Percentiles rank a stretch among this genome's conserved stretches.
Evolutionary conservation across 148 eudicot genomes (phyloP).

Genomic region (Pharnaceum exiguum): DNA sequence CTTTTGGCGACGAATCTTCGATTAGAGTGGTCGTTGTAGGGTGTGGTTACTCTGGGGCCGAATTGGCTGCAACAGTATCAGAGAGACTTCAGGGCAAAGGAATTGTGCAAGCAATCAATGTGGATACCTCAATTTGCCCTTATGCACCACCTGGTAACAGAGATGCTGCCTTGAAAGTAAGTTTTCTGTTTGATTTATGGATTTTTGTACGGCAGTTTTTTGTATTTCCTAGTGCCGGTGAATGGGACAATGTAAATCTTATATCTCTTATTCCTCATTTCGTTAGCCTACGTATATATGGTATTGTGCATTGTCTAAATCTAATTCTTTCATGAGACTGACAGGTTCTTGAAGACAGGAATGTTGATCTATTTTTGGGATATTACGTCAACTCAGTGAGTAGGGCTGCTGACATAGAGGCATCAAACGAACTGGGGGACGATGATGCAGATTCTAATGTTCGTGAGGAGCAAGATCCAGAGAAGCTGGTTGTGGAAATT

Average conservation of each 20-base stretch:
- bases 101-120: slow-evolving; percentile 76
- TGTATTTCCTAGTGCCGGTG: not conserved
- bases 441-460: slow-evolving; percentile 1
- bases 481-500: slow-evolving; percentile 57
- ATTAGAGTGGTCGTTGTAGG: slow-evolving; percentile 82
- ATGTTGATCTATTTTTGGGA: slow-evolving; percentile 72
- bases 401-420: slow-evolving; percentile 22
- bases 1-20: slow-evolving; percentile 56
- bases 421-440: slow-evolving; percentile 7
- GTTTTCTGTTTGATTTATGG: not conserved
- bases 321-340: slow-evolving; percentile 6
- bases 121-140: slow-evolving; percentile 59
- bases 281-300: not conserved
- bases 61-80: slow-evolving; percentile 88
- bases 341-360: slow-evolving; percentile 83
- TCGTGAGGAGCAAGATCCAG: slow-evolving; percentile 28
- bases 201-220: not conserved
- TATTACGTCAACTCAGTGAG: slow-evolving; percentile 61
- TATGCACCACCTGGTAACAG: slow-evolving; percentile 85
- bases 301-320: not conserved
- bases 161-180: slow-evolving; percentile 82
- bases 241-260: not conserved
- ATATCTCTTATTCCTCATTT: slow-evolving; percentile 3
- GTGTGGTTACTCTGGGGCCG: slow-evolving; percentile 96
- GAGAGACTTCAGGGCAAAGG: slow-evolving; percentile 86